These are phyloP conservation scores for Stagonosporopsis cucurbitacearum DNA, from an alignment of 2,329 filamentous ascomycete species.

Conservation along the genomic window DNA sequence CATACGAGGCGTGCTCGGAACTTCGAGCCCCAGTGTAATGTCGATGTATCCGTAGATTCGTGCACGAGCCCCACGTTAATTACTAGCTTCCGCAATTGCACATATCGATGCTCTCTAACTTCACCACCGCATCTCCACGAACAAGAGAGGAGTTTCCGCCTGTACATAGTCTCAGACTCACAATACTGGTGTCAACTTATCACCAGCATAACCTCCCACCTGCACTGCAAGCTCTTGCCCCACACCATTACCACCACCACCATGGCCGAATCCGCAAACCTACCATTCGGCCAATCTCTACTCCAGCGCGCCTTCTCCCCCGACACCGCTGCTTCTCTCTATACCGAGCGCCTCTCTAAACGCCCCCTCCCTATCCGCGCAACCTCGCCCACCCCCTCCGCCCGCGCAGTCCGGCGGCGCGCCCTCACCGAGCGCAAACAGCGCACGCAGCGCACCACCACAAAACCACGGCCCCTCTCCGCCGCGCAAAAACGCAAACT, in stretches of 20 bases:
- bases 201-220: not conserved
- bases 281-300: slow-evolving; percentile 58
- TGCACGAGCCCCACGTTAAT: not conserved
- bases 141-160: no score
- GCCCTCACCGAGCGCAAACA: slow-evolving; percentile 58
- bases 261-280: slow-evolving; percentile 26
- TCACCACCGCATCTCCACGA: not conserved
- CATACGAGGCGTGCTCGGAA: no score
- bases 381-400: slow-evolving; percentile 68
- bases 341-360: slow-evolving; percentile 80
- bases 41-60: no score
- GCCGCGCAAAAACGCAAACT: slow-evolving; percentile 77
- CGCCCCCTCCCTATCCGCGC: slow-evolving; percentile 81
- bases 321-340: slow-evolving; percentile 72
- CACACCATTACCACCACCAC: not conserved
- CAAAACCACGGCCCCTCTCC: slow-evolving; percentile 73
- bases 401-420: slow-evolving; percentile 53
- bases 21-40: no score
- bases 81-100: slow-evolving; percentile 1
- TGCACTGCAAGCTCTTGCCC: not conserved
- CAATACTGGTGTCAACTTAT: no score
- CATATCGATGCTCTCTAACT: not conserved
- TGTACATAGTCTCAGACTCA: no score
- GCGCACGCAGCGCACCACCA: slow-evolving; percentile 43
- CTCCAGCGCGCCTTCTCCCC: slow-evolving; percentile 81